Percentiles rank a stretch among this genome's conserved stretches.
Conservation (phyloP, 1,139 yeast genomes). For the Suhomyces wounanorum region DNA sequence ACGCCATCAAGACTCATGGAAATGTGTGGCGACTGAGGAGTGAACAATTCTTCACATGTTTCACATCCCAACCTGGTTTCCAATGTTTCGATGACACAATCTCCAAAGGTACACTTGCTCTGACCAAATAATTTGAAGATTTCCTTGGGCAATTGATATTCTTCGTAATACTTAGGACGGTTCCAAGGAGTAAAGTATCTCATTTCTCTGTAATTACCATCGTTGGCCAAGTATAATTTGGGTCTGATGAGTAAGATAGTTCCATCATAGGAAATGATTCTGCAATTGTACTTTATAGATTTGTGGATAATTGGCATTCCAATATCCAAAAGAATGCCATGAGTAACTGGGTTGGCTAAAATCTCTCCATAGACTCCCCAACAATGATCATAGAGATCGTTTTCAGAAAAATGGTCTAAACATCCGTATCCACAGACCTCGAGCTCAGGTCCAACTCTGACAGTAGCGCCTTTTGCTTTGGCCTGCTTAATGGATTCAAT, state of each 20-base stretch:
- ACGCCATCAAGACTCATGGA: conserved; percentile 93
- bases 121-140: conserved; percentile 69
- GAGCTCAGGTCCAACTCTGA: conserved; percentile 95
- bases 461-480: conserved; percentile 69
- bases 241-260: conserved; percentile 85
- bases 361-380: conserved; percentile 94
- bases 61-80: conserved; percentile 94
- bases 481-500: conserved; percentile 77
- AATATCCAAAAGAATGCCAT: conserved; percentile 79
- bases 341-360: conserved; percentile 61
- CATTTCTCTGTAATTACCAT: conserved; percentile 98
- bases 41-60: conserved; percentile 95
- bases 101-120: conserved; percentile 75
- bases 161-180: conserved; percentile 72
- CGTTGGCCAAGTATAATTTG: conserved; percentile 88
- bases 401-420: conserved; percentile 90
- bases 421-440: conserved; percentile 96
- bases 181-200: conserved; percentile 95
- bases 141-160: conserved; percentile 66
- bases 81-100: conserved; percentile 77
- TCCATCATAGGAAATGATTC: conserved; percentile 79
- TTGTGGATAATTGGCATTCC: conserved; percentile 94
- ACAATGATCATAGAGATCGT: conserved; percentile 83
- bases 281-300: conserved; percentile 86
- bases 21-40: conserved; percentile 95